These are phyloP conservation scores for Pyrus hybrid DNA, from an alignment of 331 rosid genomes.

Conservation along the genomic window DNA sequence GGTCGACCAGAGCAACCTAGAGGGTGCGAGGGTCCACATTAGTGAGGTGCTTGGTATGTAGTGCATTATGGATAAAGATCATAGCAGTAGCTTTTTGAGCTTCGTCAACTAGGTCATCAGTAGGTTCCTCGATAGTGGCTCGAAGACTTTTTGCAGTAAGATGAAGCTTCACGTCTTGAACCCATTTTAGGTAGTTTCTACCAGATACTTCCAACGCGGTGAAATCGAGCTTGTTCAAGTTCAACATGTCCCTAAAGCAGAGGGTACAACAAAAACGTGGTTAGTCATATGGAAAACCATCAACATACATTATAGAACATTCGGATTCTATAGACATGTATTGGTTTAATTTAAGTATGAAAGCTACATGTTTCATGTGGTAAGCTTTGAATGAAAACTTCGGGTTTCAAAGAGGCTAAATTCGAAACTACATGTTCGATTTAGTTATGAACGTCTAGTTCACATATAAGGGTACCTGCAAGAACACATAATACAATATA, in stretches of 20 bases:
- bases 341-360: neutral
- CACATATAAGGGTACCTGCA: neutral
- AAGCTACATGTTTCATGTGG: neutral
- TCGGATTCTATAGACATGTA: neutral
- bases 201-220: neutral
- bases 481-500: neutral
- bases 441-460: neutral
- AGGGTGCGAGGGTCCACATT: no score
- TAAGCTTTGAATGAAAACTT: no score
- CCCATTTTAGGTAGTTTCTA: neutral
- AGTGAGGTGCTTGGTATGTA: fast-evolving
- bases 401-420: no score
- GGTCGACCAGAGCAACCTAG: no score
- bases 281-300: neutral
- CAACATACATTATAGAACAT: no score
- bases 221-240: neutral
- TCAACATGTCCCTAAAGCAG: neutral
- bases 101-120: neutral
- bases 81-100: neutral
- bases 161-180: neutral
- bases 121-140: neutral
- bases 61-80: neutral
- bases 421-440: no score
- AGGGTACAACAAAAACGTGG: neutral
- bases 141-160: no score